phyloP scores from a whole-genome alignment of 1,139 yeast genomes.

The Kluyveromyces marxianus region DNA sequence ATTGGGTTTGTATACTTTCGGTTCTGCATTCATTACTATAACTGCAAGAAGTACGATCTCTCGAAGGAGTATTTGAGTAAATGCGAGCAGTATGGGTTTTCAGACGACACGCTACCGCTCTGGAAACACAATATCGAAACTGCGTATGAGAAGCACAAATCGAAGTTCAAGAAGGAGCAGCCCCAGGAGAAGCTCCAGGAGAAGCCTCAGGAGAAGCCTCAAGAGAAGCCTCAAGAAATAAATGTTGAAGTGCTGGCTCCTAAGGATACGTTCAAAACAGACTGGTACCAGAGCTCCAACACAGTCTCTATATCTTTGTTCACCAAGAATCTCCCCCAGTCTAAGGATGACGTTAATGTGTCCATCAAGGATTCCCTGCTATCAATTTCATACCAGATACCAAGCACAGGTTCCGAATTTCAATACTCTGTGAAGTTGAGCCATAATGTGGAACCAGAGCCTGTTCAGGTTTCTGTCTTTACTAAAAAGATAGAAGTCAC shows the following conservation, averaged over 20 bases:
- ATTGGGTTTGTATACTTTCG: slow-evolving; percentile 55
- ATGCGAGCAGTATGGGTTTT: slow-evolving; percentile 43
- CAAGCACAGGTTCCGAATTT: slow-evolving; percentile 32
- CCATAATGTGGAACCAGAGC: slow-evolving; percentile 41
- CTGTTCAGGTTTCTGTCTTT: slow-evolving; percentile 46
- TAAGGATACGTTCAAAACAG: slow-evolving; percentile 40
- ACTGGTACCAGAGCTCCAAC: slow-evolving; percentile 68
- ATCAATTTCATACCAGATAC: slow-evolving; percentile 19
- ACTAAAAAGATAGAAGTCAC: slow-evolving; percentile 70
- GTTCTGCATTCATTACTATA: slow-evolving; percentile 44
- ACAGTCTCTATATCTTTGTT: slow-evolving; percentile 63
- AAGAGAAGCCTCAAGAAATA: neutral
- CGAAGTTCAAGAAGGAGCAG: slow-evolving; percentile 4
- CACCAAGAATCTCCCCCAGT: slow-evolving; percentile 52
- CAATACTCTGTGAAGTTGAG: slow-evolving; percentile 40
- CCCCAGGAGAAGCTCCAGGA: neutral
- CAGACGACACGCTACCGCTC: slow-evolving; percentile 41
- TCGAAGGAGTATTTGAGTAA: slow-evolving; percentile 45
- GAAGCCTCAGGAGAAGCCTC: neutral
- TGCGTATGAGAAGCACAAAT: slow-evolving; percentile 23
- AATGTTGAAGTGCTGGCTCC: neutral
- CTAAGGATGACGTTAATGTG: slow-evolving; percentile 18
- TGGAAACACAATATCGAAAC: slow-evolving; percentile 45
- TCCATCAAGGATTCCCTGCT: slow-evolving; percentile 29
- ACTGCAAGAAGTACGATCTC: slow-evolving; percentile 38